Percentiles rank a stretch among this genome's conserved stretches.
These are phyloP conservation scores for Zygoascus bituminiphila DNA, from an alignment of 805 yeast species.

Conservation along the genomic window DNA sequence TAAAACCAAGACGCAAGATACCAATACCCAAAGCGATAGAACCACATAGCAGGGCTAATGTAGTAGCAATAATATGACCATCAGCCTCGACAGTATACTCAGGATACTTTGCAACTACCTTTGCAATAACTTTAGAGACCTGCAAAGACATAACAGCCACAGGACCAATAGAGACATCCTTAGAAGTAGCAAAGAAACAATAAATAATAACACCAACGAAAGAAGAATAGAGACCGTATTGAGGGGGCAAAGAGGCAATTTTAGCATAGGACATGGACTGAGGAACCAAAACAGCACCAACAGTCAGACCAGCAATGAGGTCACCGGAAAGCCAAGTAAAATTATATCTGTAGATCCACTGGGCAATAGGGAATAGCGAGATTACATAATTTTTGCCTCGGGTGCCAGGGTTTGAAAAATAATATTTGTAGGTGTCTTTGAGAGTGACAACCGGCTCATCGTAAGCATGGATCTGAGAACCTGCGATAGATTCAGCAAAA, in stretches of 20 bases:
- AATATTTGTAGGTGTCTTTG: conserved; percentile 8
- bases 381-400: conserved; percentile 40
- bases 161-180: conserved; percentile 93
- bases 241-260: conserved; percentile 70
- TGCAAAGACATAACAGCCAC: conserved; percentile 93
- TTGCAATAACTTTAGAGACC: conserved; percentile 66
- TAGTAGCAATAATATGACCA: conserved; percentile 75
- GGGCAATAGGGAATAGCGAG: conserved; percentile 68
- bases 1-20: conserved; percentile 72
- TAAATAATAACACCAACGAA: conserved; percentile 86
- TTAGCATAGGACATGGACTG: conserved; percentile 94
- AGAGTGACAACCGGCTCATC: conserved; percentile 11
- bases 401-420: conserved; percentile 31
- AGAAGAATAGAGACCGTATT: conserved; percentile 85
- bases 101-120: conserved; percentile 48
- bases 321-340: conserved; percentile 72
- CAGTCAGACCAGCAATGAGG: conserved; percentile 85
- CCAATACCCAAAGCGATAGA: conserved; percentile 79
- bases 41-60: conserved; percentile 75
- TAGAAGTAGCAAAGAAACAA: conserved; percentile 87
- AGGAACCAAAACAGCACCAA: conserved; percentile 88
- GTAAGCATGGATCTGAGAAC: conserved; percentile 6
- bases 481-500: not conserved
- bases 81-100: conserved; percentile 29
- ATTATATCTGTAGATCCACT: conserved; percentile 86